Evolutionary conservation across 352 stramenopile genomes (phyloP), one percentile per base, ranked within the genome.

Genomic region (Globisporangium cylindrosporum): DNA sequence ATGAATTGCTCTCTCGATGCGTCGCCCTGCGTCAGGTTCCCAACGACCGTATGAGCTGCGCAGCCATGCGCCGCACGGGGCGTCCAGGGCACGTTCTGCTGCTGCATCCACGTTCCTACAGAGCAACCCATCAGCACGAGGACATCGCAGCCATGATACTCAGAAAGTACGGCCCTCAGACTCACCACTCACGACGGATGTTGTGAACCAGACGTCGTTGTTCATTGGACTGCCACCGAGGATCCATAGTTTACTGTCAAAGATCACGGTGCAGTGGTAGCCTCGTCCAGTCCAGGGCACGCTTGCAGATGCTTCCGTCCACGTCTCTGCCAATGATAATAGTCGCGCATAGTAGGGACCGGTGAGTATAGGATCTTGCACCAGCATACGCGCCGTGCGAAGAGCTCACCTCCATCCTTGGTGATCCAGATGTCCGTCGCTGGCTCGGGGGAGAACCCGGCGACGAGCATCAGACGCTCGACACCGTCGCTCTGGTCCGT

Each of bases 211-310:
- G 46, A 95, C 84, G 18, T 92, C 79, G 69, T 92, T 93, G 66
- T 87, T 92, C 18, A 93, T 66, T n/a, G 87, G 87, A 68, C 78
- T 93, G 1, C 87, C 87, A 9, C 85, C 87, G n/a, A 93, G 72
- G 22, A 95, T 67, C 73, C 82, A 93, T 4, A 93, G 57, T 32
- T 77, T 76, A n/a, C 59, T 64, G 41, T 85, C 62, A 64, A 91
- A 92, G 1, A 75, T 74, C 4, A 91, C 78, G 3, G 87, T 76
- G 72, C 87, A 95, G 69, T 95, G 87, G 65, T 86, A 93, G 14
- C 84, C 87, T 46, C 87, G 74, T 20, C 85, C 85, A 29, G 73
- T 1, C 85, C 85, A 95, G 3, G 85, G 79, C 57, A 76, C 36
- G 7, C 22, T 38, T 1, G 22, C 72, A n/a, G 54, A 66, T 3